Evolutionary conservation across 495 filamentous ascomycete species (phyloP).

Genomic region (Penicillium longicatenatum): DNA sequence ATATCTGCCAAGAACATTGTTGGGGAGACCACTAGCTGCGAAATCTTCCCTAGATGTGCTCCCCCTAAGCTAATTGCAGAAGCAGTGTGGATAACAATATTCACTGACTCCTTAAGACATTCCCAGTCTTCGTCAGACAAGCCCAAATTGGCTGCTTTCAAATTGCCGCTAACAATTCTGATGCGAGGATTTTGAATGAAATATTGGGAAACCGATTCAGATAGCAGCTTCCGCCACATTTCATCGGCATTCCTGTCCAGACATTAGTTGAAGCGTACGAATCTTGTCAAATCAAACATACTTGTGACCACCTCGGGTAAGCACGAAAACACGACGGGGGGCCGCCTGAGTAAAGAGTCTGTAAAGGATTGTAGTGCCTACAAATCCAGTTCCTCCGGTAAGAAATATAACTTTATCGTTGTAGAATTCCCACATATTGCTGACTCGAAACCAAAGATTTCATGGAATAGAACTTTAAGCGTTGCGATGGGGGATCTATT

Average conservation of each 20-base stretch:
- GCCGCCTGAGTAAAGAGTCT: not conserved
- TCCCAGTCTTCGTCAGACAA: not conserved
- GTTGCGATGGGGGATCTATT: too few species aligned
- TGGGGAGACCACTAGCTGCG: not conserved
- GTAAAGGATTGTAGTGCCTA: not conserved
- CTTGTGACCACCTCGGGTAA: not conserved
- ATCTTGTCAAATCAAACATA: too few species aligned
- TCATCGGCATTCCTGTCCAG: not conserved
- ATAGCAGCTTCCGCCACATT: not conserved
- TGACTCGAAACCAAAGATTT: too few species aligned
- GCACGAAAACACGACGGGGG: not conserved
- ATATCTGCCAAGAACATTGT: not conserved
- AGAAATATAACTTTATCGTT: not conserved
- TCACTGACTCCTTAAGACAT: not conserved
- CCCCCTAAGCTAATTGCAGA: not conserved
- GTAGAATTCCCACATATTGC: not conserved
- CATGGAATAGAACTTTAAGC: too few species aligned
- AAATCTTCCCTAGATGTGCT: not conserved
- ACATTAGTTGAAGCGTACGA: too few species aligned
- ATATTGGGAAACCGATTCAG: not conserved
- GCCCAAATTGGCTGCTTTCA: not conserved
- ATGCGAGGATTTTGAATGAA: not conserved
- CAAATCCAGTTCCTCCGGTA: not conserved
- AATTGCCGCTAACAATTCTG: not conserved
- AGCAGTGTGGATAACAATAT: not conserved